These are phyloP conservation scores for Phytophthora nicotianae DNA, from an alignment of 352 stramenopile genomes.

Conservation along the genomic window DNA sequence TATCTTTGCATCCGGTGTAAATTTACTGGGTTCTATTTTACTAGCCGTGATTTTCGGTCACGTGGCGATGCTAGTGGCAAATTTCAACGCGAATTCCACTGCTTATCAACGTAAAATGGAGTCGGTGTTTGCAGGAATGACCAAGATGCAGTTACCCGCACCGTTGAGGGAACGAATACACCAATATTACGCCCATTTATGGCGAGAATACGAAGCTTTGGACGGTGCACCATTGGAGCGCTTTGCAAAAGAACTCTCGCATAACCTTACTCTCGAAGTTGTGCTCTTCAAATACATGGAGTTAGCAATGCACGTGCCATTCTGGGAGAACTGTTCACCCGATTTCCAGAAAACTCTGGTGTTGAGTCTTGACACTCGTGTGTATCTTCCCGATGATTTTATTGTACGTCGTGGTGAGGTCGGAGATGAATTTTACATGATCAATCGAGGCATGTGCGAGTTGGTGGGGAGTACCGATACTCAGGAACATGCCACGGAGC, in stretches of 20 bases:
- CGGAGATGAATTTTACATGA: conserved; percentile 68
- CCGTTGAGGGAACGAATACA: conserved; percentile 64
- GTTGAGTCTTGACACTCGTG: conserved; percentile 46
- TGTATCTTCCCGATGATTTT: conserved; percentile 70
- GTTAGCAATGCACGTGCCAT: conserved; percentile 50
- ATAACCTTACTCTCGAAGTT: conserved; percentile 70
- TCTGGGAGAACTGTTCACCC: conserved; percentile 46
- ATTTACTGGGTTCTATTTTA: conserved; percentile 51
- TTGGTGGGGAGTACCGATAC: conserved; percentile 31
- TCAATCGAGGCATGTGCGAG: conserved; percentile 57
- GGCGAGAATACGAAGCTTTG: conserved; percentile 67
- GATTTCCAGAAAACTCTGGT: conserved; percentile 68
- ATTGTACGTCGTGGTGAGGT: conserved; percentile 57
- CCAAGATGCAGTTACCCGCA: conserved; percentile 52
- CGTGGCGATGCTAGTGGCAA: conserved; percentile 63
- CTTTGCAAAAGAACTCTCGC: conserved; percentile 61
- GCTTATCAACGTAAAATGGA: conserved; percentile 68
- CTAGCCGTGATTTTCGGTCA: conserved; percentile 65
- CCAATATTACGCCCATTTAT: conserved; percentile 75
- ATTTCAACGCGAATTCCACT: conserved; percentile 55
- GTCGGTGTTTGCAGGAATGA: conserved; percentile 54
- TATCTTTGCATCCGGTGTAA: conserved; percentile 41
- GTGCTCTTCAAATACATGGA: conserved; percentile 77
- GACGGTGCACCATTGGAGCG: conserved; percentile 49
- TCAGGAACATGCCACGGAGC: conserved; percentile 30